Evolutionary conservation across 2,329 filamentous ascomycete genomes (phyloP).

Genomic region (Trichoderma semiorbis): DNA sequence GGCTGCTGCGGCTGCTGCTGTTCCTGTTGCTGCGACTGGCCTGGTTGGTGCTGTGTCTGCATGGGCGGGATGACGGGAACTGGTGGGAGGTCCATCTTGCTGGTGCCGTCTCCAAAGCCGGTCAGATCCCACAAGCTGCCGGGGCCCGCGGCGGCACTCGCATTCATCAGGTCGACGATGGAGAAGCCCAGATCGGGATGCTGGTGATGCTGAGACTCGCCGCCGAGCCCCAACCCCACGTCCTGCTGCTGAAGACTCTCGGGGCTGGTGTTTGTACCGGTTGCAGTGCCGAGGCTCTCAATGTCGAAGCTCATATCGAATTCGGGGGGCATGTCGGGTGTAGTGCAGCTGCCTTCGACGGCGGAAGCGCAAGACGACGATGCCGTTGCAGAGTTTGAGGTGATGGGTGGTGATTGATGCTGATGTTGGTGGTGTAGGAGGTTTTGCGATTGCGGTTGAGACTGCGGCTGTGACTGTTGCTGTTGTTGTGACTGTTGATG

Average conservation of each 20-base stretch:
- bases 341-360: conserved; percentile 22
- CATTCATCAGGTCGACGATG: conserved; percentile 34
- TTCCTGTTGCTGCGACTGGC: conserved; percentile 15
- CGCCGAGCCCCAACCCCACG: conserved; percentile 24
- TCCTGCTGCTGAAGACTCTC: conserved; percentile 28
- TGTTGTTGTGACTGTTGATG: background rate
- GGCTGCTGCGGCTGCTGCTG: conserved; percentile 16
- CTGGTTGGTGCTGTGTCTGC: conserved; percentile 4
- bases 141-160: background rate
- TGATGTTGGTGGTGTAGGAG: conserved; percentile 27
- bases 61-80: conserved; percentile 26
- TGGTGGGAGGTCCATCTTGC: conserved; percentile 33
- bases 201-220: conserved; percentile 15
- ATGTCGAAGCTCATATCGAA: conserved; percentile 39
- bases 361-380: conserved; percentile 20
- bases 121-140: conserved; percentile 16
- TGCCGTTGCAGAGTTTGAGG: background rate
- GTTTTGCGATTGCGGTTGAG: conserved; percentile 17
- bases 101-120: conserved; percentile 22
- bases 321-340: conserved; percentile 26
- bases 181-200: conserved; percentile 33
- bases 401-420: conserved; percentile 29
- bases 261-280: conserved; percentile 31
- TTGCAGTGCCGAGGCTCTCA: conserved; percentile 29
- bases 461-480: conserved; percentile 32